phyloP scores from a whole-genome alignment of 495 filamentous ascomycete species.

The Lindgomyces ingoldianus region DNA sequence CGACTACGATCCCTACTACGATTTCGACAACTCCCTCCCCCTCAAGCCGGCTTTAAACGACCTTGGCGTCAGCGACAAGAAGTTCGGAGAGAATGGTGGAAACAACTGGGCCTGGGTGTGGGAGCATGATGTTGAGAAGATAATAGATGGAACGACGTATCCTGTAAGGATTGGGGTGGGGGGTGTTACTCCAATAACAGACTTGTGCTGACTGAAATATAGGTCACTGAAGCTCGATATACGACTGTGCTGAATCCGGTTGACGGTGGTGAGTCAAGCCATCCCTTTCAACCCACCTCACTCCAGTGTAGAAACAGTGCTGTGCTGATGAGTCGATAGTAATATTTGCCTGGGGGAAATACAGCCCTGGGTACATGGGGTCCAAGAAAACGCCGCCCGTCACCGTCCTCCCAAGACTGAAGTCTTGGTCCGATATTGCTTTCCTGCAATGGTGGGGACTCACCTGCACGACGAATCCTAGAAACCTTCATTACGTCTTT shows the following conservation, averaged over 20 bases:
- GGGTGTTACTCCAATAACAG: not conserved
- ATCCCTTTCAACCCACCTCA: not conserved
- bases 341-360: not conserved
- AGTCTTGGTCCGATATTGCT: constrained; percentile 9
- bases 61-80: not conserved
- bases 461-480: too few relatives aligned
- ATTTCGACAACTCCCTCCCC: not conserved
- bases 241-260: not conserved
- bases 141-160: constrained; percentile 1
- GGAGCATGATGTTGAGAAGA: constrained; percentile 10
- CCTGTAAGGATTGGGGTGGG: not conserved
- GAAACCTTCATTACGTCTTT: too few relatives aligned
- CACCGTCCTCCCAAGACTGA: constrained; percentile 5
- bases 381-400: constrained; percentile 2
- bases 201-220: not conserved
- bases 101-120: not conserved
- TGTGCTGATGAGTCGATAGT: not conserved
- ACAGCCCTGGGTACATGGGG: constrained; percentile 4
- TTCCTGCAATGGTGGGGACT: constrained; percentile 13
- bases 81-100: not conserved
- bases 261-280: constrained; percentile 8
- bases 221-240: not conserved
- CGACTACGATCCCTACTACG: not conserved
- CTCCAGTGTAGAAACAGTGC: not conserved
- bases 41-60: not conserved